Evolutionary conservation across 805 yeast species (phyloP).

Genomic region (Scheffersomyces lignosus): DNA sequence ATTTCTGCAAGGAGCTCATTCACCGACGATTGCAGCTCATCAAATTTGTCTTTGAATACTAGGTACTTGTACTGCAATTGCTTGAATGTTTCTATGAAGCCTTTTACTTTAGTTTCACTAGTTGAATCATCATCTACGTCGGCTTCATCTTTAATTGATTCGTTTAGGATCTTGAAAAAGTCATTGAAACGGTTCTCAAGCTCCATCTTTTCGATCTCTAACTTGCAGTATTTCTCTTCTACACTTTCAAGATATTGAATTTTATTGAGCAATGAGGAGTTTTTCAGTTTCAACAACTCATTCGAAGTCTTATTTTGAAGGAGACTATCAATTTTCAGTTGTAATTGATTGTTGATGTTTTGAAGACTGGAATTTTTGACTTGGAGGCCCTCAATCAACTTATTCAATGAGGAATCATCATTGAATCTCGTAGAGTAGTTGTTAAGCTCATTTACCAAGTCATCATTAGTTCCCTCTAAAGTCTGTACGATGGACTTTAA

Average conservation of each 20-base stretch:
- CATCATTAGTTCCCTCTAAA: conserved; percentile 30
- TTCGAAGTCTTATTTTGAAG: conserved; percentile 48
- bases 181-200: conserved; percentile 48
- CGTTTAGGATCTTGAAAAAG: conserved; percentile 44
- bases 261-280: conserved; percentile 39
- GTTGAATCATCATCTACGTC: conserved; percentile 15
- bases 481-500: conserved; percentile 28
- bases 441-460: conserved; percentile 33
- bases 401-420: conserved; percentile 7
- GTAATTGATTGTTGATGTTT: conserved; percentile 54
- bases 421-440: conserved; percentile 12
- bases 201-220: conserved; percentile 51
- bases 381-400: conserved; percentile 18
- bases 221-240: conserved; percentile 45
- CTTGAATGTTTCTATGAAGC: conserved; percentile 37
- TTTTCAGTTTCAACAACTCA: conserved; percentile 60
- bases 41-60: conserved; percentile 38
- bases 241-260: conserved; percentile 38
- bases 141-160: conserved; percentile 15
- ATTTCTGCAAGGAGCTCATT: conserved; percentile 11
- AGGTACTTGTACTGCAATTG: conserved; percentile 29
- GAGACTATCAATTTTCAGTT: conserved; percentile 51
- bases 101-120: conserved; percentile 10
- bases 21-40: conserved; percentile 18
- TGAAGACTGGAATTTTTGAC: conserved; percentile 34